Percentiles rank a stretch among this genome's conserved stretches.
Conservation (phyloP, 768 basidiomycete species). For the Termitomyces sp. region DNA sequence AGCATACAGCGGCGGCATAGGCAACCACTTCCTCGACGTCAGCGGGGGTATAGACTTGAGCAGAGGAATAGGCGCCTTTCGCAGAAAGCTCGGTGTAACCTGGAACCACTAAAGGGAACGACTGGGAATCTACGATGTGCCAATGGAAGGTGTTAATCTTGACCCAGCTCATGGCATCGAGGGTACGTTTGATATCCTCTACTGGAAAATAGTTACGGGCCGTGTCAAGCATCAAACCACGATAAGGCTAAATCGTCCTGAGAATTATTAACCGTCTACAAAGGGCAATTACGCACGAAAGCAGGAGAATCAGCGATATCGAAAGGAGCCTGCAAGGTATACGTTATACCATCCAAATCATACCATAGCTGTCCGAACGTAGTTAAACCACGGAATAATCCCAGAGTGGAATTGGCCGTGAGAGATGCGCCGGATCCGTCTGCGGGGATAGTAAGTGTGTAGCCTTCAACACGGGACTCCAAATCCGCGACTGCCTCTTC, state of each 20-base stretch:
- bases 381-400: slow-evolving; percentile 66
- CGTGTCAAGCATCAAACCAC: slow-evolving; percentile 79
- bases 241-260: slow-evolving; percentile 45
- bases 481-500: slow-evolving; percentile 46
- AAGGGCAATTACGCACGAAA: slow-evolving; percentile 40
- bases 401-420: slow-evolving; percentile 58
- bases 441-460: slow-evolving; percentile 49
- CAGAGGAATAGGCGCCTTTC: slow-evolving; percentile 62
- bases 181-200: slow-evolving; percentile 55
- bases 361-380: slow-evolving; percentile 75
- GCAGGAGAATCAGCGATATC: slow-evolving; percentile 57
- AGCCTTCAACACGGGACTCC: slow-evolving; percentile 54
- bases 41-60: slow-evolving; percentile 42
- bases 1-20: slow-evolving; percentile 66
- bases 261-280: background rate
- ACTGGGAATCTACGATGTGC: slow-evolving; percentile 81
- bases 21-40: slow-evolving; percentile 56
- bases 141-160: slow-evolving; percentile 83
- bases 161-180: slow-evolving; percentile 76
- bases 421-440: slow-evolving; percentile 52
- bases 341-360: slow-evolving; percentile 40
- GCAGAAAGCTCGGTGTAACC: slow-evolving; percentile 53
- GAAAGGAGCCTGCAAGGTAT: slow-evolving; percentile 52
- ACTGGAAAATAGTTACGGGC: slow-evolving; percentile 70
- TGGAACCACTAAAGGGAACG: slow-evolving; percentile 66